A percentile compares a stretch with the other conserved stretches of the same genome.
Conservation (phyloP, 1,284 basidiomycete species). For the Wolfiporia cocos region DNA sequence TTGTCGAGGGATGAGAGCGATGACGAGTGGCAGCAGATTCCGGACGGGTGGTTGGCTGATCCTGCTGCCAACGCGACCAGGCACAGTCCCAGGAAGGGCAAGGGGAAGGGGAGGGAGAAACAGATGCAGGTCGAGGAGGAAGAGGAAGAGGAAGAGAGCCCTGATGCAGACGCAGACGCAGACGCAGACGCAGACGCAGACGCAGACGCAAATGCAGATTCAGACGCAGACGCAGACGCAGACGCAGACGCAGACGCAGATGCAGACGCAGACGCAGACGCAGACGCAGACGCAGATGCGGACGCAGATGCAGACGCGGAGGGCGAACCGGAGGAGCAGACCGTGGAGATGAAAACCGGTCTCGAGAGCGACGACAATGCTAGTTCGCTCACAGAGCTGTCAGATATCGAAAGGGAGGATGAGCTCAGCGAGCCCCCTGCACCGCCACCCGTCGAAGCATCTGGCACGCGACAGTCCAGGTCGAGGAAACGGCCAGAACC, state of each 20-base stretch:
- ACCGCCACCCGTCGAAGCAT: background rate
- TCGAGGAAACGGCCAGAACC: slow-evolving; percentile 3
- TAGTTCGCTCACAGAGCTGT: slow-evolving; percentile 70
- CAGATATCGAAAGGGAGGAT: slow-evolving; percentile 18
- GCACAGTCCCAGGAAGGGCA: slow-evolving; percentile 8
- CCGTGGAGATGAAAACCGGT: slow-evolving; percentile 37
- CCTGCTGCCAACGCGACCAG: background rate
- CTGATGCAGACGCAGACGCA: slow-evolving; percentile 14
- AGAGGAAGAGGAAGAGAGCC: slow-evolving; percentile 7
- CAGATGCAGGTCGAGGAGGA: slow-evolving; percentile 10
- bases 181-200: background rate
- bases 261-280: slow-evolving; percentile 15
- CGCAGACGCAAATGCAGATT: slow-evolving; percentile 2
- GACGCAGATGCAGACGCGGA: slow-evolving; percentile 5
- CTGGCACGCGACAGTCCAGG: slow-evolving; percentile 2
- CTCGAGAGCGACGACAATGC: slow-evolving; percentile 50
- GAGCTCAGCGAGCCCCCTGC: slow-evolving; percentile 1
- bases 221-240: background rate
- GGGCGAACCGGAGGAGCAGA: background rate
- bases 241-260: background rate
- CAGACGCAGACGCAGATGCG: slow-evolving; percentile 2
- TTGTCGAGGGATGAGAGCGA: slow-evolving; percentile 30
- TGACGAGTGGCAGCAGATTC: slow-evolving; percentile 74
- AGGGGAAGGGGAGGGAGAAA: slow-evolving; percentile 7
- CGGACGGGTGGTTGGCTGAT: slow-evolving; percentile 63